A percentile compares a stretch with the other conserved stretches of the same genome.
Conservation (phyloP, 2,329 filamentous ascomycete genomes). For the Diaporthe capsici region DNA sequence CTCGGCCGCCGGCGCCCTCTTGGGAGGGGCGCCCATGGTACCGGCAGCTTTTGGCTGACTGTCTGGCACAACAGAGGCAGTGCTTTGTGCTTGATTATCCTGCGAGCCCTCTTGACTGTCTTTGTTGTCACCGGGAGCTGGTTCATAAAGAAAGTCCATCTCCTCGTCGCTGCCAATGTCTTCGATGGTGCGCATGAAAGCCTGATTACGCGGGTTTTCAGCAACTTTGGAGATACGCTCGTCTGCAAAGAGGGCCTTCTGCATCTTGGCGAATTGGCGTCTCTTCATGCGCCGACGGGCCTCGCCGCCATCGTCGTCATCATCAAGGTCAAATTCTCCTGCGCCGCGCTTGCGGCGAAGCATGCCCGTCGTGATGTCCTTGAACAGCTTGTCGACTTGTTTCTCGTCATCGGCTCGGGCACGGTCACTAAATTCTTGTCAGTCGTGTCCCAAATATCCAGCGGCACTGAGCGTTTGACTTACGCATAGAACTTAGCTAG, state of each 20-base stretch:
- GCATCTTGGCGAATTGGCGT: constrained; percentile 91
- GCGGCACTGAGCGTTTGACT: constrained; percentile 58
- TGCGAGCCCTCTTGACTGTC: constrained; percentile 54
- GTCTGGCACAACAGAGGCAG: constrained; percentile 59
- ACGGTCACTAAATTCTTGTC: constrained; percentile 71
- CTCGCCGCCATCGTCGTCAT: constrained; percentile 90
- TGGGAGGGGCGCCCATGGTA: constrained; percentile 52
- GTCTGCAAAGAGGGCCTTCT: constrained; percentile 87
- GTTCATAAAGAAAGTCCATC: constrained; percentile 75
- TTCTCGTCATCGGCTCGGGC: constrained; percentile 87
- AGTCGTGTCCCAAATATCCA: constrained; percentile 1
- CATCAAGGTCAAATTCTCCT: constrained; percentile 83
- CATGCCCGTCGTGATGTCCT: constrained; percentile 90
- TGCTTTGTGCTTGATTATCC: constrained; percentile 50
- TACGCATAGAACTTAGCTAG: constrained; percentile 91
- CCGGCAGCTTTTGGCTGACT: constrained; percentile 64
- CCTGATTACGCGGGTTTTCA: constrained; percentile 88
- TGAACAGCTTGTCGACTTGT: constrained; percentile 90
- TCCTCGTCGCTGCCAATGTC: constrained; percentile 84
- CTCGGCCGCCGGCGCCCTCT: constrained; percentile 70
- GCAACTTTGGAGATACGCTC: constrained; percentile 93
- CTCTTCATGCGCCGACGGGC: constrained; percentile 85
- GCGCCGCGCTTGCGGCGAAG: constrained; percentile 87
- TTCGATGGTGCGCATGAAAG: constrained; percentile 91
- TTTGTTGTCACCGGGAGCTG: constrained; percentile 56